phyloP scores from a whole-genome alignment of 306 rosid genomes.

The Styphnolobium japonicum region DNA sequence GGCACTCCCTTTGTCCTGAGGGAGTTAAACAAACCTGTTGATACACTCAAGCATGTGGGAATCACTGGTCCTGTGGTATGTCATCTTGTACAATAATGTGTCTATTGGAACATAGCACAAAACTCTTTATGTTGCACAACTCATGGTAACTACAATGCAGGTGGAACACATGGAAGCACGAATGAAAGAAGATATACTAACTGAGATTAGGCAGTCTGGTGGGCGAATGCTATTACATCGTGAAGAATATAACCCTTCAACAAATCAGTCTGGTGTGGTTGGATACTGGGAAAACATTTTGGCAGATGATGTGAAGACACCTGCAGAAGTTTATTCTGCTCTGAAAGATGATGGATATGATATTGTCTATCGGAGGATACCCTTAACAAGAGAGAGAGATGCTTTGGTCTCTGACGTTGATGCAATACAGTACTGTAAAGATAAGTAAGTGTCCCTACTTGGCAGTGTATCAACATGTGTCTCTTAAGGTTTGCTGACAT shows the following conservation, averaged over 20 bases:
- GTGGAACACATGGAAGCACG: conserved; percentile 91
- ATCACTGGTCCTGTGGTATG: conserved; percentile 86
- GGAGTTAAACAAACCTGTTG: conserved; percentile 85
- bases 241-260: conserved; percentile 72
- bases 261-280: conserved; percentile 64
- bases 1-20: conserved; percentile 84
- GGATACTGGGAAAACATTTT: conserved; percentile 83
- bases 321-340: conserved; percentile 75
- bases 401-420: conserved; percentile 80
- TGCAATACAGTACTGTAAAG: conserved; percentile 71
- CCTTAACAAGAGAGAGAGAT: conserved; percentile 79
- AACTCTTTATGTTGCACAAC: conserved; percentile 18
- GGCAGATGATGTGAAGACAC: conserved; percentile 78
- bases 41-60: conserved; percentile 88
- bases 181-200: conserved; percentile 76
- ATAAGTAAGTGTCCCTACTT: conserved; percentile 57
- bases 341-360: conserved; percentile 64
- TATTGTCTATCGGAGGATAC: conserved; percentile 65
- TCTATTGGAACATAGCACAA: conserved; percentile 25
- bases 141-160: conserved; percentile 47
- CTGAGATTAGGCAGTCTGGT: conserved; percentile 71
- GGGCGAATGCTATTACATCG: conserved; percentile 84
- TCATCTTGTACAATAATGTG: conserved; percentile 18
- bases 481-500: neutral
- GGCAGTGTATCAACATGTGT: neutral